Evolutionary conservation across 441 rosid genomes (phyloP).

Genomic region (Mallotus repandus): DNA sequence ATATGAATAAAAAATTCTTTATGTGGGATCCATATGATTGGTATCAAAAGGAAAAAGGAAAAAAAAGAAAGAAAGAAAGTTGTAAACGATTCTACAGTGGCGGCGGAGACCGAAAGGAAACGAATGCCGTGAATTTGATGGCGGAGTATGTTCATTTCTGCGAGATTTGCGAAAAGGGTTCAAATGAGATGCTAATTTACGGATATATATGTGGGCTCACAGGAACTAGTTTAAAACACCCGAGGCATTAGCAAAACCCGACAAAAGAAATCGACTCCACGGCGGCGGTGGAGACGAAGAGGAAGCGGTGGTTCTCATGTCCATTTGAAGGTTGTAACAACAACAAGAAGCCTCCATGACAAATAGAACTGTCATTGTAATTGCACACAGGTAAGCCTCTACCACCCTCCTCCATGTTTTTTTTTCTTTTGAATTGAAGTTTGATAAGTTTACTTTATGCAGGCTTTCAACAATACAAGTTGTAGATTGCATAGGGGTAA

Average conservation of each 20-base stretch:
- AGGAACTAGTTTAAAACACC: conserved; percentile 65
- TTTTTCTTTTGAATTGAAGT: conserved; percentile 8
- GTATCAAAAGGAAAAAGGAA: no score
- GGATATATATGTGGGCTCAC: conserved; percentile 82
- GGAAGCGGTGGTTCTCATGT: conserved; percentile 48
- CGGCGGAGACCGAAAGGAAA: no score
- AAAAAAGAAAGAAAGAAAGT: no score
- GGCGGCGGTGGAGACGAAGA: background rate
- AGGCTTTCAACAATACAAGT: conserved; percentile 92
- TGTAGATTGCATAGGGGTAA: conserved; percentile 86
- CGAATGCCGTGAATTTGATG: conserved; percentile 60
- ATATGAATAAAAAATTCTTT: no score
- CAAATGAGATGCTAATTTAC: conserved; percentile 67
- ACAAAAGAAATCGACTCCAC: conserved; percentile 2
- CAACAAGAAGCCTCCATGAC: conserved; percentile 51
- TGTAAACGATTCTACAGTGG: no score
- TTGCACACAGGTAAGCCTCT: conserved; percentile 77
- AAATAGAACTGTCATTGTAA: conserved; percentile 77
- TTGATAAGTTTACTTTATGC: conserved; percentile 25
- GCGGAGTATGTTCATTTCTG: conserved; percentile 65
- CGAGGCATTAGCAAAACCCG: conserved; percentile 53
- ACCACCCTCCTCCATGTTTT: conserved; percentile 6
- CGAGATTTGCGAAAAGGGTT: conserved; percentile 69
- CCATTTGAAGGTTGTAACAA: conserved; percentile 61
- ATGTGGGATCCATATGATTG: no score